These are phyloP conservation scores for Rhododendron kiyosumense DNA, from an alignment of 148 eudicot genomes.

Conservation along the genomic window DNA sequence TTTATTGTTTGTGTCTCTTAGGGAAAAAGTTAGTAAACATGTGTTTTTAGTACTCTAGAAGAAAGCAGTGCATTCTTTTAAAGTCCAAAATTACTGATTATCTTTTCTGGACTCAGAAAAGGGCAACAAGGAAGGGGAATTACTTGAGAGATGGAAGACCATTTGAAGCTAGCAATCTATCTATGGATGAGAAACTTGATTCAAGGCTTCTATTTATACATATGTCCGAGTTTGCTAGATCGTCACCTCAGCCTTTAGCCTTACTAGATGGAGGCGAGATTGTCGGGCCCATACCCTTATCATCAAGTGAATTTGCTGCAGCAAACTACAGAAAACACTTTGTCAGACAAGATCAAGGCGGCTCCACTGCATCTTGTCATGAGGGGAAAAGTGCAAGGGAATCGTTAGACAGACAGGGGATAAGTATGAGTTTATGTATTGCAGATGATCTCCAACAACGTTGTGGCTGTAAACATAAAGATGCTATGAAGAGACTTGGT, in stretches of 20 bases:
- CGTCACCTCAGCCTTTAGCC: slow-evolving; percentile 12
- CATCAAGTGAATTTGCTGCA: no score
- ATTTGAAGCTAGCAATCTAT: slow-evolving; percentile 31
- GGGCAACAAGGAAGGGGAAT: slow-evolving; percentile 43
- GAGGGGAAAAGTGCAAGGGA: neutral
- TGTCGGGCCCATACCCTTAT: neutral
- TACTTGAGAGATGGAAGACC: neutral
- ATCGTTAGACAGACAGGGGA: no score
- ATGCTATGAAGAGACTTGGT: neutral
- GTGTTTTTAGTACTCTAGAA: no score
- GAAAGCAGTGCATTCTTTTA: no score
- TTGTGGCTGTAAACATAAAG: neutral
- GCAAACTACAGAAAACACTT: no score
- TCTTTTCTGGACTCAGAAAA: slow-evolving; percentile 41
- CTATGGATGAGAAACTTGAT: slow-evolving; percentile 37
- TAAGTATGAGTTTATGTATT: neutral
- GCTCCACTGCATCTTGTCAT: no score
- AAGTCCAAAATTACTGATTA: neutral
- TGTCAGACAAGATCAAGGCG: no score
- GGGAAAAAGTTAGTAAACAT: no score
- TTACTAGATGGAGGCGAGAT: slow-evolving; percentile 23
- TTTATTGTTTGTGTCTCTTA: no score
- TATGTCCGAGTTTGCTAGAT: slow-evolving; percentile 20
- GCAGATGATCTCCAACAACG: neutral
- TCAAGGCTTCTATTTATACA: slow-evolving; percentile 20